Base-by-base conservation (phyloP, 2,329 filamentous ascomycete genomes). In the Cladosporium sp. region DNA sequence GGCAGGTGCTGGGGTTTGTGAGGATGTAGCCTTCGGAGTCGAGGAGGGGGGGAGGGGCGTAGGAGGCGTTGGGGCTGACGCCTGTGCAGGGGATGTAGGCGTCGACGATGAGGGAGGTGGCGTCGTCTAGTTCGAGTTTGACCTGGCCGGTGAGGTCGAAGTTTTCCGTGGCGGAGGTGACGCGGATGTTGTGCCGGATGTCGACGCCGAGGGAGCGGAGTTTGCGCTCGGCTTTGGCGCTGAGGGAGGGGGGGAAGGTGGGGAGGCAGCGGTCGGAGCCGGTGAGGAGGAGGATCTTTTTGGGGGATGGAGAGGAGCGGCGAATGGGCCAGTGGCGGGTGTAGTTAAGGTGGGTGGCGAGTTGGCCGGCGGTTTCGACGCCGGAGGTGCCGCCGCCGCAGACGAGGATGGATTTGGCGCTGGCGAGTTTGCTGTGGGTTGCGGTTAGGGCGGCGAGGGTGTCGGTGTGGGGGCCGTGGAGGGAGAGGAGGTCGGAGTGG, bases 341-440 rank as follows among this genome's bases (percentile, higher is more conserved):
- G 35, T 54, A 54, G 53, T 68, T 68, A 25, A 63, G 60, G 50
- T 58, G 62, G 2, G 55, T 60, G 7, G 65, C 64, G 1, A 71
- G 57, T 51, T 71, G 66, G 22, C 67, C 68, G 2, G 68, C 67
- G 11, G 60, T 62, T 55, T 71, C 67, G 40, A 69, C 58, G 13
- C 65, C 69, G 1, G 63, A 59, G 7, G 61, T 60, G 1, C 67
- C 67, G 4, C 66, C 68, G 25, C 68, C 68, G 22, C 60, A 61
- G 49, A 70, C 59, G 38, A 69, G 55, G 46, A 70, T 67, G 42
- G 53, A 63, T 41, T 60, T 61, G 16, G 68, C 64, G 12, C 48
- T 50, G 7, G 54, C 53, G 18, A 69, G 53, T 32, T 54, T 29
- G 16, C 48, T 55, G 52, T 69, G 65, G 50, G 65, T 62, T n/a